Percentiles rank a stretch among this genome's conserved stretches.
Conservation (phyloP, 106 monocot genomes). For the Acanthochlamys bracteata region DNA sequence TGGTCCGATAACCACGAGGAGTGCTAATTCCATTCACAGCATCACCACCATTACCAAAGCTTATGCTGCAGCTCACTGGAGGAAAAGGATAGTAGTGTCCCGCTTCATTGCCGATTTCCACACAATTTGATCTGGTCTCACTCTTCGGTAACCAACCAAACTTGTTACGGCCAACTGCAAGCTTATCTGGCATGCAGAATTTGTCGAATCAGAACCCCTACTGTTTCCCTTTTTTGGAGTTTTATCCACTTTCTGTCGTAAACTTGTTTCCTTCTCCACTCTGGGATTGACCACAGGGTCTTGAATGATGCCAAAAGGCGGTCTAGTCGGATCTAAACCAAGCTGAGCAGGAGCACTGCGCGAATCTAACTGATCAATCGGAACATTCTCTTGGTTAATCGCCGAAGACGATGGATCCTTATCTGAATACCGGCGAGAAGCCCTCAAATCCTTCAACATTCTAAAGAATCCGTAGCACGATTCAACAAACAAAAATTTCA, state of each 20-base stretch:
- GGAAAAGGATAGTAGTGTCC: conserved; percentile 17
- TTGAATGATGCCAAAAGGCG: conserved; percentile 65
- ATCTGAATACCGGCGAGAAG: conserved; percentile 32
- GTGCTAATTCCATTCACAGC: conserved; percentile 24
- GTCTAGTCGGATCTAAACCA: conserved; percentile 34
- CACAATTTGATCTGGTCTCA: conserved; percentile 15
- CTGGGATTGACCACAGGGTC: conserved; percentile 19
- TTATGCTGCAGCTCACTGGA: conserved; percentile 23
- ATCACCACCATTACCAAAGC: conserved; percentile 14
- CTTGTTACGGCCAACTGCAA: conserved; percentile 21
- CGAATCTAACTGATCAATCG: conserved; percentile 22
- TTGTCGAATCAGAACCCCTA: conserved; percentile 12
- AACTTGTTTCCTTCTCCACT: conserved; percentile 18
- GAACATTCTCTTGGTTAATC: conserved; percentile 54
- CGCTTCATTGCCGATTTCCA: conserved; percentile 9
- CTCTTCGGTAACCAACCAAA: conserved; percentile 58
- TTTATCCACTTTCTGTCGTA: conserved; percentile 34
- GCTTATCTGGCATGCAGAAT: conserved; percentile 74
- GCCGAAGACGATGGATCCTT: conserved; percentile 17
- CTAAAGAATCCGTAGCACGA: conserved; percentile 17
- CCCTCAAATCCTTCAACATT: conserved; percentile 62
- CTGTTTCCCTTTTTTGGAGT: conserved; percentile 44
- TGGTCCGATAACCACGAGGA: conserved; percentile 41
- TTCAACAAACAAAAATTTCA: neutral
- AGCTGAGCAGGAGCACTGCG: neutral